phyloP scores from a whole-genome alignment of 1,139 yeast genomes.

The Zygosaccharomyces pseudobailii region DNA sequence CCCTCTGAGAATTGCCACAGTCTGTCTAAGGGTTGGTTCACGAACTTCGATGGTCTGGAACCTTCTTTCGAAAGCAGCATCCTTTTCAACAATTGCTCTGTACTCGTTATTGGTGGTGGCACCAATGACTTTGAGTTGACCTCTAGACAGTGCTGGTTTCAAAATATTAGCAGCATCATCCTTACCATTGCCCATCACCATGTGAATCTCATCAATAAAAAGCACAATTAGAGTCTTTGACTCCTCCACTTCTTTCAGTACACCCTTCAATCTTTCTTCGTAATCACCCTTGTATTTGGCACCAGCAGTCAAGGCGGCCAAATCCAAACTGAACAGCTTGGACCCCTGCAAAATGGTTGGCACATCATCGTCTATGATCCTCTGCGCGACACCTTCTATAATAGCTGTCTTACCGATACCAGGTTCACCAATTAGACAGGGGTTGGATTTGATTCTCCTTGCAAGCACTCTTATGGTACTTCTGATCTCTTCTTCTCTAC shows the following conservation, averaged over 20 bases:
- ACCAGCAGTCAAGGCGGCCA: conserved; percentile 83
- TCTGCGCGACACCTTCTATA: conserved; percentile 97
- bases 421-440: conserved; percentile 95
- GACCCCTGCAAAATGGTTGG: conserved; percentile 81
- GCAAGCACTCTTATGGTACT: conserved; percentile 91
- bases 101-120: conserved; percentile 96
- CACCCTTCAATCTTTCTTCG: conserved; percentile 92
- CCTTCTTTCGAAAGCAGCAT: conserved; percentile 98
- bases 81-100: conserved; percentile 87
- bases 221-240: conserved; percentile 80
- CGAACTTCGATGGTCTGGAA: conserved; percentile 95
- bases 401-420: conserved; percentile 99
- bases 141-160: conserved; percentile 97
- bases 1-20: conserved; percentile 94
- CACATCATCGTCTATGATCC: conserved; percentile 92
- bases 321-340: conserved; percentile 77
- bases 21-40: conserved; percentile 88
- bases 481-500: conserved; percentile 97
- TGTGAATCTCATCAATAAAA: conserved; percentile 95
- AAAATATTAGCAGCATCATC: conserved; percentile 92
- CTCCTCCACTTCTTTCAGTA: conserved; percentile 85
- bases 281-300: conserved; percentile 97
- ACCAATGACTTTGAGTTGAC: conserved; percentile 94
- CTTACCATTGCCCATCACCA: conserved; percentile 98
- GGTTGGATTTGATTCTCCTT: conserved; percentile 93